Percentiles rank a stretch among this genome's conserved stretches.
Conservation (phyloP, 2,329 filamentous ascomycete species). For the Hymenoscyphus salicellus region DNA sequence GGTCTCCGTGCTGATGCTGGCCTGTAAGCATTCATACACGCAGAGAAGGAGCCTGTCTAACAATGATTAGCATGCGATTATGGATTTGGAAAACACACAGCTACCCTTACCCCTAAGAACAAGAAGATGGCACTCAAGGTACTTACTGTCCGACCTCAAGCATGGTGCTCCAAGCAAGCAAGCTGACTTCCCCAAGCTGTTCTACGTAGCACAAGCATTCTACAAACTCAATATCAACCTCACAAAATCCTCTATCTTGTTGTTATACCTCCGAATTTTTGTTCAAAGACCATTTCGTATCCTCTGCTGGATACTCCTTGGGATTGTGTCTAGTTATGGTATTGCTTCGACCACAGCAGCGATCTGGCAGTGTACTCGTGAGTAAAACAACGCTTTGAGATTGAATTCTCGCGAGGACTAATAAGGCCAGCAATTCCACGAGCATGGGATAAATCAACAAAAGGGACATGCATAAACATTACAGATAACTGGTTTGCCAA, state of each 20-base stretch:
- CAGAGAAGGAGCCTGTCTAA: not conserved
- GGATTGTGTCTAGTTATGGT: constrained; percentile 46
- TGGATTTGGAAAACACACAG: constrained; percentile 44
- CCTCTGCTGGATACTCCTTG: constrained; percentile 42
- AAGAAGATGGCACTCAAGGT: constrained; percentile 40
- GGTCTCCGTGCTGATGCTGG: not conserved
- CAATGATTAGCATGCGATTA: constrained; percentile 39
- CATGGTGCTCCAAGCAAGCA: not conserved
- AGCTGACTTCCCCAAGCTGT: constrained; percentile 39
- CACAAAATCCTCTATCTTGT: constrained; percentile 51
- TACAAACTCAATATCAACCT: constrained; percentile 55
- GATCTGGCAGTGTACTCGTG: constrained; percentile 48
- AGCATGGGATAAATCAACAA: constrained; percentile 45
- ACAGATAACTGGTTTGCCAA: constrained; percentile 50
- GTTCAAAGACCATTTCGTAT: constrained; percentile 46
- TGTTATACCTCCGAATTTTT: constrained; percentile 55
- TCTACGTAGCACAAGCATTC: constrained; percentile 51
- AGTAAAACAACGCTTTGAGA: not conserved
- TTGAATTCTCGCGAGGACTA: not conserved
- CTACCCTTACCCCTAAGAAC: constrained; percentile 36
- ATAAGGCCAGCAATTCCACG: constrained; percentile 37
- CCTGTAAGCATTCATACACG: not conserved
- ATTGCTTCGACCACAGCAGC: constrained; percentile 45
- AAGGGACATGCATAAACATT: constrained; percentile 46
- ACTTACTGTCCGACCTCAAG: constrained; percentile 2